Evolutionary conservation across 371 early-diverging fungal species (phyloP), one percentile per base, ranked within the genome.

Genomic region (Circinella umbellata): DNA sequence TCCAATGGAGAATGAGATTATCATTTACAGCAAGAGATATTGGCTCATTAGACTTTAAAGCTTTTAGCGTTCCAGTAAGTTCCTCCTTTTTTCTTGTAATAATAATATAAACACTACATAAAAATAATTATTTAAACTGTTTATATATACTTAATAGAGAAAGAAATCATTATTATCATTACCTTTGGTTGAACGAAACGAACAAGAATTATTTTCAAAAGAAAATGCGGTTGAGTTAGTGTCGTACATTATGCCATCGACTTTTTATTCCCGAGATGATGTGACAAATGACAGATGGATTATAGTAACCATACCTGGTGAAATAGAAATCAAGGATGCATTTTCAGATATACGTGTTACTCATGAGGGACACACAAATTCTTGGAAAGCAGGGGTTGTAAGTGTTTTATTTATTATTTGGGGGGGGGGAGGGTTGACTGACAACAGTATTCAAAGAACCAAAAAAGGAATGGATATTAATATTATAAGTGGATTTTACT

Each of bases 361-460:
- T 10, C 64, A 63, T 42, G 73, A 69, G 14, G 69, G 69, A 34
- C 38, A 61, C 14, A 59, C 73, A 14, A 38, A 53, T 15, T 55
- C 59, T 27, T 73, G 69, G 69, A 73, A 73, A 63, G 53, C 73
- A 20, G 73, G 73, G 17, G 57, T 73, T 65, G 73, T 73, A 73
- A 66, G 63, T 14, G 42, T 17, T 15, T 42, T 57, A 8, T 27
- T 27, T 27, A 27, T 27, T 27, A 53, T 11, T 3, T 4, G 4
- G 13, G 47, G 3, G 47, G 4, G 13, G 47, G 3, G 47, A 3
- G 47, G 47, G 47, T 9, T 9, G 0, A 51, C 15, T 8, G n/a
- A 51, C 51, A 51, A 51, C 42, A 42, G 0, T 11, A 42, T 11
- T 42, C 11, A 11, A 42, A 42, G 42, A 11, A 11, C 42, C 11